Evolutionary conservation across 768 basidiomycete genomes (phyloP).

Genomic region (Phylloporus scabripes): DNA sequence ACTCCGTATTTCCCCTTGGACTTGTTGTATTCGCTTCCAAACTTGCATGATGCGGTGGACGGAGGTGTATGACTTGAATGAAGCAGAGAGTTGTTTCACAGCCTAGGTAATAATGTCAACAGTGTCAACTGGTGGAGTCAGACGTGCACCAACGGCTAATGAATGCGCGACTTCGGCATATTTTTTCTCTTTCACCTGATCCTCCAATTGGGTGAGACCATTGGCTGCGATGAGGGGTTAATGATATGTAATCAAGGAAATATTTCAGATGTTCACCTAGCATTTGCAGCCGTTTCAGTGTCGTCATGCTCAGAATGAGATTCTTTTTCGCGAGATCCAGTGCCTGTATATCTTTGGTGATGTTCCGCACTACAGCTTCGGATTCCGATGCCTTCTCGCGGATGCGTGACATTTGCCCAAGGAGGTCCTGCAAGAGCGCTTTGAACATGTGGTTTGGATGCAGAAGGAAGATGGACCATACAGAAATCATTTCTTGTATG

Average conservation of each 20-base stretch:
- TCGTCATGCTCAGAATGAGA: slow-evolving; percentile 83
- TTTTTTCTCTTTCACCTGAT: slow-evolving; percentile 66
- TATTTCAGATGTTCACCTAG: slow-evolving; percentile 55
- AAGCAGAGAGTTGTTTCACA: slow-evolving; percentile 76
- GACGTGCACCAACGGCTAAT: slow-evolving; percentile 51
- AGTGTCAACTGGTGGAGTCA: slow-evolving; percentile 10
- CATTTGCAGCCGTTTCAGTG: slow-evolving; percentile 88
- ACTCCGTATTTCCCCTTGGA: slow-evolving; percentile 75
- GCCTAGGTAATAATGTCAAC: slow-evolving; percentile 44
- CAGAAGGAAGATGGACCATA: slow-evolving; percentile 32
- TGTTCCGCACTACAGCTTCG: slow-evolving; percentile 90
- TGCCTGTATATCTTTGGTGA: slow-evolving; percentile 94
- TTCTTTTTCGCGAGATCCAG: slow-evolving; percentile 94
- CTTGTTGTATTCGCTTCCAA: slow-evolving; percentile 73
- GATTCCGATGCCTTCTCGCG: slow-evolving; percentile 96
- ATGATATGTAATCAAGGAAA: not conserved
- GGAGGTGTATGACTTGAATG: slow-evolving; percentile 74
- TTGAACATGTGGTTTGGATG: slow-evolving; percentile 3
- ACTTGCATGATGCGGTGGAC: slow-evolving; percentile 74
- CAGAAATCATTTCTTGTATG: slow-evolving; percentile 96
- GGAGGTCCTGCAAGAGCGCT: slow-evolving; percentile 59
- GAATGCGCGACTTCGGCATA: slow-evolving; percentile 84
- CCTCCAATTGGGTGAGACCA: slow-evolving; percentile 75
- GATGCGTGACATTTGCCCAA: slow-evolving; percentile 94
- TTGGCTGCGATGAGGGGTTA: slow-evolving; percentile 51